Evolutionary conservation across 805 yeast species (phyloP).

Genomic region (Priceomyces castillae): DNA sequence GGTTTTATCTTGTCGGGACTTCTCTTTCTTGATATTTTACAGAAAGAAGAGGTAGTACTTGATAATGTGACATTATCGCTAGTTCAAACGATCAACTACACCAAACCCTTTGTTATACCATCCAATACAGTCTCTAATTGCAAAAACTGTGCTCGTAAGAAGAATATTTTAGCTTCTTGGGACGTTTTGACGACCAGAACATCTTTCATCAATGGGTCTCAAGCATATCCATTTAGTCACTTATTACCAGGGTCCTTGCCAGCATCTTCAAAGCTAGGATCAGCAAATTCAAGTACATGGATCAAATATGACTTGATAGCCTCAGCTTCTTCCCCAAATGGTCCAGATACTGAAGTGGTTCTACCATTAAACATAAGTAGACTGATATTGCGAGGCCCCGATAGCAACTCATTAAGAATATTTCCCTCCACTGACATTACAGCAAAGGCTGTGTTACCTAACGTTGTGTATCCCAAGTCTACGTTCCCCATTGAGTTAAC

Average conservation of each 20-base stretch:
- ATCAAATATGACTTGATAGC: constrained; percentile 81
- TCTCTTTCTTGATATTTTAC: constrained; percentile 44
- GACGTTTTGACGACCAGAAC: constrained; percentile 64
- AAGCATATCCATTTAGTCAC: constrained; percentile 90
- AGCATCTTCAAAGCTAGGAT: constrained; percentile 69
- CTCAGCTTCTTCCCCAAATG: constrained; percentile 28
- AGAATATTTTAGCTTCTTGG: constrained; percentile 80
- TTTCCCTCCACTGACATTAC: constrained; percentile 95
- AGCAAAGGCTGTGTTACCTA: constrained; percentile 84
- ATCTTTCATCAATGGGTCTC: constrained; percentile 63
- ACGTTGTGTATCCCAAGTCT: constrained; percentile 85
- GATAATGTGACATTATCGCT: constrained; percentile 61
- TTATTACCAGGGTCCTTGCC: constrained; percentile 86
- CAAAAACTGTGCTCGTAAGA: constrained; percentile 51
- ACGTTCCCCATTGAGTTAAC: constrained; percentile 79
- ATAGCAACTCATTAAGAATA: constrained; percentile 80
- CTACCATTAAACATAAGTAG: constrained; percentile 74
- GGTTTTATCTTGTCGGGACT: constrained; percentile 88
- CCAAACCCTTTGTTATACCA: constrained; percentile 64
- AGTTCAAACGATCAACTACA: constrained; percentile 66
- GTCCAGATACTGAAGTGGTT: constrained; percentile 24
- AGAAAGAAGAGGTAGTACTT: constrained; percentile 41
- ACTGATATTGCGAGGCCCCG: constrained; percentile 77
- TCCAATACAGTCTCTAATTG: constrained; percentile 51
- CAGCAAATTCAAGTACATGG: constrained; percentile 42